Conservation (phyloP, 306 rosid species). For the Vigna trinervia region DNA sequence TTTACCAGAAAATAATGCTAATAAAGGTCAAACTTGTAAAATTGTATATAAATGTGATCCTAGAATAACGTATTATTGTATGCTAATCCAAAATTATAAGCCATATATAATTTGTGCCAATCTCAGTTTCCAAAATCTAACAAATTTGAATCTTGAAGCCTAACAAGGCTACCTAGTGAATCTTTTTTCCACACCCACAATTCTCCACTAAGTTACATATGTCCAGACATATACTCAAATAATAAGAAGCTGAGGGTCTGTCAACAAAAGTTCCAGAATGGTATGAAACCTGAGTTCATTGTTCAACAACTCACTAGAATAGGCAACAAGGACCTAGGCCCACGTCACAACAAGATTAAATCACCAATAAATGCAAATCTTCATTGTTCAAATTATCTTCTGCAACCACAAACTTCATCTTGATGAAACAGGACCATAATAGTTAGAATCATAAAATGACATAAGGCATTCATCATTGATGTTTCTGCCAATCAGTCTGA, state of each 20-base stretch:
- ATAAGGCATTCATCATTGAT: conserved; percentile 7
- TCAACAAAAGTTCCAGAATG: conserved; percentile 34
- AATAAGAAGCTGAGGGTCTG: conserved; percentile 14
- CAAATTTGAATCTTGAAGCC: conserved; percentile 35
- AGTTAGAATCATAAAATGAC: conserved; percentile 28
- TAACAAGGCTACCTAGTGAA: conserved; percentile 40
- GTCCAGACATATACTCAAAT: conserved; percentile 25
- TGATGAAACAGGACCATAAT: conserved; percentile 17
- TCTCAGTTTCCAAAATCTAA: conserved; percentile 29
- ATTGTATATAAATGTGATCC: conserved; percentile 23
- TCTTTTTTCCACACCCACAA: conserved; percentile 24
- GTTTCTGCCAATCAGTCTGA: conserved; percentile 36
- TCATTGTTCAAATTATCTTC: conserved; percentile 38
- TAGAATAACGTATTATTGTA: conserved; percentile 21
- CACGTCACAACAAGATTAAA: conserved; percentile 27
- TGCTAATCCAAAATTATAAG: conserved; percentile 33
- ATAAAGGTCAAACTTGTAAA: conserved; percentile 35
- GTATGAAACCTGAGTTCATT: conserved; percentile 39
- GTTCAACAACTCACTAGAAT: conserved; percentile 32
- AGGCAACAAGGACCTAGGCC: conserved; percentile 38
- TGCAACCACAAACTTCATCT: conserved; percentile 45
- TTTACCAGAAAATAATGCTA: conserved; percentile 13
- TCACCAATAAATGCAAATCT: conserved; percentile 33
- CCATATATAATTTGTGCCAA: conserved; percentile 29
- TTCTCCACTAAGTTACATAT: conserved; percentile 15